Evolutionary conservation across 73 alveolate species (phyloP), one percentile per base, ranked within the genome.

Genomic region (Paramecium pentaurelia): DNA sequence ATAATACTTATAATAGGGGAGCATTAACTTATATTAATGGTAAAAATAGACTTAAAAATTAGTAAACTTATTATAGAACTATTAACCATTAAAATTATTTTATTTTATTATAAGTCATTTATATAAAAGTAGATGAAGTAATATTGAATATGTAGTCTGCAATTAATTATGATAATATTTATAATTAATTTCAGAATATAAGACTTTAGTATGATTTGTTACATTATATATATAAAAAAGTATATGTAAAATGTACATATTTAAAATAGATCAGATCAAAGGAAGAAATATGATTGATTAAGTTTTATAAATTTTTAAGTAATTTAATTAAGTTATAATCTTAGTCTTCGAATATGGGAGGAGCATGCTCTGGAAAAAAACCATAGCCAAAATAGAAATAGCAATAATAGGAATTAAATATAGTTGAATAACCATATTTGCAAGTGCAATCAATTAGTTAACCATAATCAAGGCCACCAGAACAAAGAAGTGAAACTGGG

Each of bases 371-470:
- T 37, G 87, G 87, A 40, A 37, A 34, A 37, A 37, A 36, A 18
- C 30, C 40, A 40, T 37, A 73, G 87, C 64, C 87, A 10, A 73
- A 73, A 44, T 30, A 40, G 87, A 73, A 36, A 40, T 44, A 73
- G 60, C 14, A 37, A 40, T 73, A 37, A 34, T 18, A 73, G 36
- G 87, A 73, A 38, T 73, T 73, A 38, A 73, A 73, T 44, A 34
- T 40, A 37, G 87, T 73, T 11, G 87, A 73, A 73, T 73, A 73
- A 40, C 87, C 87, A 37, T 73, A 73, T 73, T 36, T 37, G 34
- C 59, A 73, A 34, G 60, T 36, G 37, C 60, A 34, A 38, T 36
- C 60, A 5, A 8, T 37, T 1, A 73, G 87, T 20, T 73, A 73
- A 18, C 87, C 87, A 30, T 37, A 73, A 73, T 73, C 87, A 14